Evolutionary conservation across 352 stramenopile species (phyloP), one percentile per base, ranked within the genome.

Genomic region (Nothophytophthora sp.): DNA sequence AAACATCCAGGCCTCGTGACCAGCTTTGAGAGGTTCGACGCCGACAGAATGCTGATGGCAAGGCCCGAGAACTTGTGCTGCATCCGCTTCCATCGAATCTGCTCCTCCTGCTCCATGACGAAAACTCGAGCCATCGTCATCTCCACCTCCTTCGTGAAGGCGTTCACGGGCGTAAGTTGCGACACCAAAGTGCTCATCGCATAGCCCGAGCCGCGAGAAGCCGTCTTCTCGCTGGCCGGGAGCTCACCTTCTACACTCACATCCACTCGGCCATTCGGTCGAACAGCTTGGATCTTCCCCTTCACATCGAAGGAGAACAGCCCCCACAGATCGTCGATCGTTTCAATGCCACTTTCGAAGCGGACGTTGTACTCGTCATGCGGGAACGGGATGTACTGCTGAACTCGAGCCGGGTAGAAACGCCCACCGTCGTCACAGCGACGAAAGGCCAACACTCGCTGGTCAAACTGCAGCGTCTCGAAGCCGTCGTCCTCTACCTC

Each of bases 401-500:
- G 65, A 13, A 90, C 59, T 29, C 73, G 70, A 12, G 72, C 80
- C 0, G 76, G 75, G 41, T 81, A 81, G 50, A 81, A 90, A 1
- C 76, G 72, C 1, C 76, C 80, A 15, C 75, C 74, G n/a, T 75
- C 61, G 5, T 61, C 54, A 22, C 77, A 86, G 29, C 52, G 54
- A 11, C 81, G 77, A 48, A 86, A 89, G 29, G 77, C 81, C 32
- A 91, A 61, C 8, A 91, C 76, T 3, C 67, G 80, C 39, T 91
- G 73, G 13, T 82, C 73, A 28, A 71, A 91, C 18, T 61, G 52
- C 7, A 91, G 56, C 15, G 80, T 59, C 22, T 88, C 73, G 7
- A 72, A 61, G 20, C 61, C 71, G 23, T 86, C 57, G 27, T 79
- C 60, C 10, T 77, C 70, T 3, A 87, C 43, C 13, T 85, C 71